phyloP scores from a whole-genome alignment of 306 rosid species.

The Spatholobus suberectus region DNA sequence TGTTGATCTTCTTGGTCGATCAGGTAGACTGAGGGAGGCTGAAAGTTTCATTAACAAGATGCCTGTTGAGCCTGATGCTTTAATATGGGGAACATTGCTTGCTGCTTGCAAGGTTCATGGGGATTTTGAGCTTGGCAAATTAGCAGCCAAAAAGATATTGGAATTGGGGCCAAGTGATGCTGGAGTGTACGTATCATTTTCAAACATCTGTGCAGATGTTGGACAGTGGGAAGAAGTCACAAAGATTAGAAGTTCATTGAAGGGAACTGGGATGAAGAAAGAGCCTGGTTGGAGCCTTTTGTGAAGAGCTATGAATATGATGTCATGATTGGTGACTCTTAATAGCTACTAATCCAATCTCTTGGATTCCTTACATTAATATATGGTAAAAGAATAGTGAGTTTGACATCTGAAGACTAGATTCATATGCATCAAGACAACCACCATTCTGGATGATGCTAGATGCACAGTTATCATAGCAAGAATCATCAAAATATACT shows the following conservation, averaged over 20 bases:
- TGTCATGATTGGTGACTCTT: slow-evolving; percentile 25
- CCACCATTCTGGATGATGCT: slow-evolving; percentile 1
- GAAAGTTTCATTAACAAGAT: slow-evolving; percentile 61
- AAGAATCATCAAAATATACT: neutral
- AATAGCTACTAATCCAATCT: neutral
- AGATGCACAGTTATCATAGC: neutral
- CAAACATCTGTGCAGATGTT: slow-evolving; percentile 78
- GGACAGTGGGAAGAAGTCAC: slow-evolving; percentile 78
- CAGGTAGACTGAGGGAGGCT: slow-evolving; percentile 74
- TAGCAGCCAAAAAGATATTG: slow-evolving; percentile 65
- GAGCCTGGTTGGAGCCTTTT: slow-evolving; percentile 78
- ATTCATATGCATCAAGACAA: neutral
- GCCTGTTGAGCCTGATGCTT: slow-evolving; percentile 64
- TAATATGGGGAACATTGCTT: slow-evolving; percentile 81
- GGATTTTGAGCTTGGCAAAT: slow-evolving; percentile 71
- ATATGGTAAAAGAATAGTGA: neutral
- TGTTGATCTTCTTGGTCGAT: slow-evolving; percentile 78
- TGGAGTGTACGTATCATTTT: slow-evolving; percentile 64
- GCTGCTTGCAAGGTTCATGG: slow-evolving; percentile 81
- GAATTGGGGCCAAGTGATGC: slow-evolving; percentile 68
- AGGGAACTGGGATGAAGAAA: slow-evolving; percentile 58
- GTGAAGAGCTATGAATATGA: slow-evolving; percentile 35
- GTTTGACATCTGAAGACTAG: slow-evolving; percentile 6
- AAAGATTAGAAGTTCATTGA: slow-evolving; percentile 66
- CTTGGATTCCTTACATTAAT: neutral